Evolutionary conservation across 177 flowering plant genomes (phyloP), one percentile per base, ranked within the genome.

Genomic region (Telopea speciosissima): DNA sequence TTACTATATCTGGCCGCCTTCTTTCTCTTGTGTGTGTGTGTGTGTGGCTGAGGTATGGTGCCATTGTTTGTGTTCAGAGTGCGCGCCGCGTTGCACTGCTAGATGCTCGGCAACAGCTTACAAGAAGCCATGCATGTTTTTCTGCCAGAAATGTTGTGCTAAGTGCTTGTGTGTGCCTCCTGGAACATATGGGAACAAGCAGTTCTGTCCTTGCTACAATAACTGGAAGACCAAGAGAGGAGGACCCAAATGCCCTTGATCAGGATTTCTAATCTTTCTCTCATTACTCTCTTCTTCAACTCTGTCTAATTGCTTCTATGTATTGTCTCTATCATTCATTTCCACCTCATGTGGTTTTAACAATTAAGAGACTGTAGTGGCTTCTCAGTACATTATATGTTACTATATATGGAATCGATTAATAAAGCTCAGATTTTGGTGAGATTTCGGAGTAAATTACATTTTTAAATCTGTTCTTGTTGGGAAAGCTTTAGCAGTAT

Each of bases 211-310:
- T 66, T 81, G 83, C 73, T 81, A 81, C 75, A 78, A 78, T 63
- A 73, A 78, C 74, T 81, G 83, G 83, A 81, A 81, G 75, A 81
- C 83, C 75, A 75, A 78, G 72, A 76, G 81, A 31, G 83, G 83
- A 40, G 81, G 83, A 64, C 83, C 83, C 71, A 81, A 81, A 73
- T 81, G 83, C 72, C 82, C 82, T 1, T 79, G 72, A 28, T 28
- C 31, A 75, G 19, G 7, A 52, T 33, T 21, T 24, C 13, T 59
- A 8, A 52, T 23, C 12, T 24, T 12, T 5, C 17, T 17, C 54
- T 16, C 54, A 49, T 44, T 1, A 9, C 2, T 49, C 40, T n/a
- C 33, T 67, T 52, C 33, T 45, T 21, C 36, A 25, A 23, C 31
- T 67, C 22, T 67, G 3, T 65, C 19, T 63, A 36, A 36, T 49